Conservation (phyloP, 257 asterid species). For the Solanum microdontum region DNA sequence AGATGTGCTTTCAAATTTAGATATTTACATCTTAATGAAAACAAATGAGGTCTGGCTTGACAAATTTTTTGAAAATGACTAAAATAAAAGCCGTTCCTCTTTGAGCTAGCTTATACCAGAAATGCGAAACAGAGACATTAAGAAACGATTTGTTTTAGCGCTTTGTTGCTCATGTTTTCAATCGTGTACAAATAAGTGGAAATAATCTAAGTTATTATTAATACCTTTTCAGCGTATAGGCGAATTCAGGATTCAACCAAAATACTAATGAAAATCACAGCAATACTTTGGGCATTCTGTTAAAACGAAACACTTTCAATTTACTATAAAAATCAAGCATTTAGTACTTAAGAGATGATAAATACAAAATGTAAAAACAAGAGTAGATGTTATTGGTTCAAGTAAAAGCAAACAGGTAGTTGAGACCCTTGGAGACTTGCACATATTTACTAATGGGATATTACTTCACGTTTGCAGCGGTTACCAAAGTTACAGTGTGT, state of each 20-base stretch:
- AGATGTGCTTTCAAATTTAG: not conserved
- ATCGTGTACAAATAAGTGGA: not conserved
- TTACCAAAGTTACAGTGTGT: accelerated
- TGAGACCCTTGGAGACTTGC: not conserved
- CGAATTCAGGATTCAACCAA: not conserved
- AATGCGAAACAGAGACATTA: not conserved
- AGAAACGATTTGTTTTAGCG: not conserved
- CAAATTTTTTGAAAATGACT: not conserved
- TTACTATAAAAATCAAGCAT: not conserved
- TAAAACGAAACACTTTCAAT: not conserved
- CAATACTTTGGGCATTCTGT: not conserved
- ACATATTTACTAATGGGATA: not conserved
- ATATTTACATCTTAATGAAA: not conserved
- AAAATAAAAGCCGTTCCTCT: not conserved
- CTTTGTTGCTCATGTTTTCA: not conserved
- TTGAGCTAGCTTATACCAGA: not conserved
- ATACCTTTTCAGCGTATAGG: not conserved
- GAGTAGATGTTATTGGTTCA: not conserved
- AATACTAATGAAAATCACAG: not conserved
- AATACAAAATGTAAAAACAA: not conserved
- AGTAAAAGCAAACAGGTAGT: not conserved
- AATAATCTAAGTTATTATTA: not conserved
- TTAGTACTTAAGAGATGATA: not conserved
- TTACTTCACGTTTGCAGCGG: not conserved
- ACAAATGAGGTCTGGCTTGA: too few species aligned